phyloP scores from a whole-genome alignment of 306 rosid species.

The Leucaena leucocephala region DNA sequence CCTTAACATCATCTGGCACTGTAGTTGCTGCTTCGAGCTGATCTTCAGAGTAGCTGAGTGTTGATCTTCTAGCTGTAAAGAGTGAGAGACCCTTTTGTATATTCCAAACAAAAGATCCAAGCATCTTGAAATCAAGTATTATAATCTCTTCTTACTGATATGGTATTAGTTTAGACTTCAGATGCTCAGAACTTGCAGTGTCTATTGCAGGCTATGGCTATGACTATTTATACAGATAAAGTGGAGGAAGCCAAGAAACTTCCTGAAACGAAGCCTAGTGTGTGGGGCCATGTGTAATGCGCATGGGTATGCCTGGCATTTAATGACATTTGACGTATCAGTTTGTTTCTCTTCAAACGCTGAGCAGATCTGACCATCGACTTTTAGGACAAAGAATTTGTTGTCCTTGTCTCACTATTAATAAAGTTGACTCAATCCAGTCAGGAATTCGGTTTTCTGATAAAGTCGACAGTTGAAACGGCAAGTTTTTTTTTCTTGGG shows the following conservation, averaged over 20 bases:
- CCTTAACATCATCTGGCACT: slow-evolving; percentile 46
- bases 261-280: background rate
- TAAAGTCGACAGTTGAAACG: background rate
- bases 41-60: slow-evolving; percentile 28
- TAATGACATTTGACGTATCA: slow-evolving; percentile 8
- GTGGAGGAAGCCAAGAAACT: slow-evolving; percentile 18
- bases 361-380: slow-evolving; percentile 6
- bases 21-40: slow-evolving; percentile 22
- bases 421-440: background rate
- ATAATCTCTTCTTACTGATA: slow-evolving; percentile 17
- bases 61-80: slow-evolving; percentile 37
- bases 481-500: background rate
- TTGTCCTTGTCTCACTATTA: background rate
- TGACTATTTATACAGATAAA: slow-evolving; percentile 25
- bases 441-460: slow-evolving; percentile 9
- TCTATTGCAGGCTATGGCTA: background rate
- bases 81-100: slow-evolving; percentile 51
- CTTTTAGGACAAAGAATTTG: slow-evolving; percentile 18
- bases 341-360: background rate
- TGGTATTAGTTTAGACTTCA: background rate
- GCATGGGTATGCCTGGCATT: background rate
- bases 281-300: background rate
- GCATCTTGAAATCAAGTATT: slow-evolving; percentile 32
- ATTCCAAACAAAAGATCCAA: slow-evolving; percentile 39
- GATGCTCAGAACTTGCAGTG: background rate